Conservation (phyloP, 139 green algal genomes). For the Coccomyxa sp. region DNA sequence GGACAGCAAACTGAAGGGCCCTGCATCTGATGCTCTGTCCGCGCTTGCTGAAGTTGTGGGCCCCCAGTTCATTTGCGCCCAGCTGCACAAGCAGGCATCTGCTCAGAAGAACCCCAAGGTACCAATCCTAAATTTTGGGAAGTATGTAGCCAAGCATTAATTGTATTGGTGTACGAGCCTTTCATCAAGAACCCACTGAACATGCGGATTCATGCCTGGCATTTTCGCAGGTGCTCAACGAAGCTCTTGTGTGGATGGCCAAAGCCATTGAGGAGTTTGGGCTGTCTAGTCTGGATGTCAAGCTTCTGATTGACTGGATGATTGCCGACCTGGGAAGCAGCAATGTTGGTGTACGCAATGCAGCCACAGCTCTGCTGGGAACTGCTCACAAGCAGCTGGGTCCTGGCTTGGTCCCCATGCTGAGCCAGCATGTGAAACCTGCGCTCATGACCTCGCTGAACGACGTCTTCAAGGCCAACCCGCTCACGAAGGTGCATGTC, state of each 20-base stretch:
- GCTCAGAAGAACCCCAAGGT: constrained; percentile 96
- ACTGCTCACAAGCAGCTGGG: constrained; percentile 59
- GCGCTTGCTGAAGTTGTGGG: constrained; percentile 75
- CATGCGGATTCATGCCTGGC: not conserved
- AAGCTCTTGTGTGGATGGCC: constrained; percentile 79
- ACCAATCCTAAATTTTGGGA: not conserved
- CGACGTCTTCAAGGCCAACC: constrained; percentile 78
- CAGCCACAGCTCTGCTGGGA: constrained; percentile 62
- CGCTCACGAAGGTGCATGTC: constrained; percentile 37
- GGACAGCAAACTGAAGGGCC: constrained; percentile 75
- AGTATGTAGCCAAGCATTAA: constrained; percentile 7
- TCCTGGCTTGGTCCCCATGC: constrained; percentile 25
- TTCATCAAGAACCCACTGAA: not conserved
- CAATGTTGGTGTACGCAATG: constrained; percentile 73
- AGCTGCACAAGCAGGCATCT: constrained; percentile 76
- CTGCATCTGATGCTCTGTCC: constrained; percentile 54
- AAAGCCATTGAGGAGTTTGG: constrained; percentile 85
- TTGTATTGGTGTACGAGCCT: not conserved
- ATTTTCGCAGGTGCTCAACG: constrained; percentile 65
- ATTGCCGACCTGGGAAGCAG: constrained; percentile 73
- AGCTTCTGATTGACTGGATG: constrained; percentile 65
- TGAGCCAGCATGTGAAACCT: constrained; percentile 84
- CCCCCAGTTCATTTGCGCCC: constrained; percentile 73
- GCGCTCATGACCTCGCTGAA: constrained; percentile 86
- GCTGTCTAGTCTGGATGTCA: constrained; percentile 55